A percentile compares a stretch with the other conserved stretches of the same genome.
phyloP scores from a whole-genome alignment of 2,329 filamentous ascomycete species.

The Neofusicoccum laricinum region DNA sequence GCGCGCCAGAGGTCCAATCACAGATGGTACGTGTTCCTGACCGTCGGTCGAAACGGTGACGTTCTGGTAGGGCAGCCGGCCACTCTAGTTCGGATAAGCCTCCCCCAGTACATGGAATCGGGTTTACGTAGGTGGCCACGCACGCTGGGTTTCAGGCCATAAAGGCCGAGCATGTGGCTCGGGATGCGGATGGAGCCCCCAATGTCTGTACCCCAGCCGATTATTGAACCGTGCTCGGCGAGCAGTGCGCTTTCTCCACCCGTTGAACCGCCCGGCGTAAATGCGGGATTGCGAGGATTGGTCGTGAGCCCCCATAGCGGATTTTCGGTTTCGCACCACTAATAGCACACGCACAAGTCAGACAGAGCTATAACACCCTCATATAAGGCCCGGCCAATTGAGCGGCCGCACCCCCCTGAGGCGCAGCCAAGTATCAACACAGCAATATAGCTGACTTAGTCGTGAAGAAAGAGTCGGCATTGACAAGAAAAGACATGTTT shows the following conservation, averaged over 20 bases:
- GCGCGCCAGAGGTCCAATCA: constrained; percentile 62
- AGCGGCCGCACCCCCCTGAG: neutral
- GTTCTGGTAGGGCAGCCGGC: constrained; percentile 46
- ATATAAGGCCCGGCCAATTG: constrained; percentile 1
- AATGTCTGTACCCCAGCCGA: constrained; percentile 58
- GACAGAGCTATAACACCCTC: constrained; percentile 18
- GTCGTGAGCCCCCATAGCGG: constrained; percentile 51
- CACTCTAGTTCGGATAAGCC: constrained; percentile 37
- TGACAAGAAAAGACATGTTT: neutral
- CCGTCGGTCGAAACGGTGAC: constrained; percentile 63
- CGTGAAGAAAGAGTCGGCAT: neutral
- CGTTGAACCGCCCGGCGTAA: constrained; percentile 58
- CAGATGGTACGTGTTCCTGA: constrained; percentile 60
- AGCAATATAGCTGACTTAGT: neutral
- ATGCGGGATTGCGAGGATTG: constrained; percentile 42
- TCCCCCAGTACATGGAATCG: neutral
- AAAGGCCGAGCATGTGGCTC: constrained; percentile 28
- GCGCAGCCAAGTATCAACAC: neutral
- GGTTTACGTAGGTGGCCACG: neutral
- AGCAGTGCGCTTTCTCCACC: constrained; percentile 60
- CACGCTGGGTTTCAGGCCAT: constrained; percentile 27
- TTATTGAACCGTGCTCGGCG: constrained; percentile 52
- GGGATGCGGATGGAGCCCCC: constrained; percentile 59
- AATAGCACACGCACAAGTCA: constrained; percentile 3
- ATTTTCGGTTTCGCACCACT: constrained; percentile 56